Base-by-base conservation (phyloP, 208 protist species). In the Crithidia expoeki region DNA sequence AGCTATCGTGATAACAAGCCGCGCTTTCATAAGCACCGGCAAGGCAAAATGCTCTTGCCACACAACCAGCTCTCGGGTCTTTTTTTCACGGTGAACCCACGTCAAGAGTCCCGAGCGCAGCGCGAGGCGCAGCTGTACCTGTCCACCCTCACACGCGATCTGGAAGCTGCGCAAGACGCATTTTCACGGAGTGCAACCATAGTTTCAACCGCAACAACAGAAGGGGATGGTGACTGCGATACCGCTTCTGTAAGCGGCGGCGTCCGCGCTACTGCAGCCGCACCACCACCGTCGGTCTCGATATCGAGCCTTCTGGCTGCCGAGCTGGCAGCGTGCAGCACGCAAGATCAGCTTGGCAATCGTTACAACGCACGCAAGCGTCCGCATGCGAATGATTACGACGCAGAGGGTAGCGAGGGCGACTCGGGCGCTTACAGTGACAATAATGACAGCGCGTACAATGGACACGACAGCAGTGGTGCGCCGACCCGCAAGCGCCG, bases 71-170 rank as follows among this genome's bases (percentile, higher is more conserved):
- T 89, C 47, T 76, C 85, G 7, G 89, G 89, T 2, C 36, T 94
- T 4, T 76, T 94, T 21, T 90, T 90, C 73, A 93, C 80, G 2
- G 78, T 92, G 25, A 92, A 94, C 53, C 89, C 89, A 27, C 76
- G 72, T 11, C 86, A 92, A 49, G 86, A 86, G 28, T 27, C 34
- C 21, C 81, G 81, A 33, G 89, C 89, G n/a, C 53, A 84, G n/a
- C 86, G 89, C 2, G 89, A 94, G 61, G 78, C 82, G 36, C 85
- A 88, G 59, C 75, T 86, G 25, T 94, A 92, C 67, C 74, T 92
- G 16, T 74, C 71, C n/a, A 66, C 62, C 14, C 76, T 94, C 46
- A 82, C 82, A 16, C 60, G 73, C 36, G 86, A 94, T 65, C 64
- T 94, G 30, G 58, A 74, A 42, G 67, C 46, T 21, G 65, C 74